These are phyloP conservation scores for Neonectria ditissima DNA, from an alignment of 2,329 filamentous ascomycete species.

Conservation along the genomic window DNA sequence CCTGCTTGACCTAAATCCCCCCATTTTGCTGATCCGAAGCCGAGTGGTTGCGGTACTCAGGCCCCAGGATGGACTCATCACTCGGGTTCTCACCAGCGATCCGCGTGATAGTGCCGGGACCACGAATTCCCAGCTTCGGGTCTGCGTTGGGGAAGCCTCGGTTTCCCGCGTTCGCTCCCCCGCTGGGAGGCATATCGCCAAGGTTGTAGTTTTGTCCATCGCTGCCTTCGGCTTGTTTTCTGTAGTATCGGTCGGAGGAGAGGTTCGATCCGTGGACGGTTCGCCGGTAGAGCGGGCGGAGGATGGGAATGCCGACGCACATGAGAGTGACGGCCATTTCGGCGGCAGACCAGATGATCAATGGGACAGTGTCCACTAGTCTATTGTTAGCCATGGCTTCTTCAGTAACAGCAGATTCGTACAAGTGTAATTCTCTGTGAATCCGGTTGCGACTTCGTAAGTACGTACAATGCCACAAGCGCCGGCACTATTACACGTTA, in stretches of 20 bases:
- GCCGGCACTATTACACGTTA: constrained; percentile 25
- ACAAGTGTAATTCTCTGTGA: constrained; percentile 32
- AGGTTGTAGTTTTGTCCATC: constrained; percentile 35
- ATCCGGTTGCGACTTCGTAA: constrained; percentile 27
- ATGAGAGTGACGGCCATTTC: constrained; percentile 53
- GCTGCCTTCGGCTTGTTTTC: constrained; percentile 29
- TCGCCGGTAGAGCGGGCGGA: constrained; percentile 51
- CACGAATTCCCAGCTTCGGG: constrained; percentile 27
- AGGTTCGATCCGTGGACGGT: constrained; percentile 28
- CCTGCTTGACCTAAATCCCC: constrained; percentile 28
- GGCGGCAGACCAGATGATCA: constrained; percentile 53
- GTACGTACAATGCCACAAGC: constrained; percentile 33
- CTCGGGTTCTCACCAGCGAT: constrained; percentile 32
- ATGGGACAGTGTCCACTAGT: constrained; percentile 49
- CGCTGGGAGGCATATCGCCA: neutral
- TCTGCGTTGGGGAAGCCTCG: constrained; percentile 26
- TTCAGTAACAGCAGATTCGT: neutral
- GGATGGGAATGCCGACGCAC: constrained; percentile 54
- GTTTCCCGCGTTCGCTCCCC: neutral
- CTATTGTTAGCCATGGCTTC: neutral
- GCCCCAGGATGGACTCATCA: constrained; percentile 31
- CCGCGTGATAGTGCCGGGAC: constrained; percentile 28
- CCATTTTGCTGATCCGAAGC: neutral
- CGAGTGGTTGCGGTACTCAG: constrained; percentile 15
- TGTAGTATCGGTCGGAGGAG: constrained; percentile 30